Evolutionary conservation across 441 rosid genomes (phyloP).

Genomic region (Pelargonium australe): DNA sequence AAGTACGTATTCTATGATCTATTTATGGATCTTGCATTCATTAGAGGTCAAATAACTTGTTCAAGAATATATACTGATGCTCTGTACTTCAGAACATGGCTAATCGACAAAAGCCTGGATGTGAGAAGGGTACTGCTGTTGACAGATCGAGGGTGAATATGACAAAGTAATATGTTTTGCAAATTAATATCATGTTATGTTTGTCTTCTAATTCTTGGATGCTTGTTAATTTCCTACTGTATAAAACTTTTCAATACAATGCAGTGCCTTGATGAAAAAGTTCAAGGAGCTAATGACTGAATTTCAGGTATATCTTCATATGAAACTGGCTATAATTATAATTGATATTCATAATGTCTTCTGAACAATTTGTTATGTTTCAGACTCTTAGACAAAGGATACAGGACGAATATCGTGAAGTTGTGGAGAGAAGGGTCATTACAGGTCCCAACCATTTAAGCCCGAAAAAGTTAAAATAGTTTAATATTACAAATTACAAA

Average conservation of each 20-base stretch:
- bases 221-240: not conserved
- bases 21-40: not conserved
- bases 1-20: constrained; percentile 32
- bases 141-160: constrained; percentile 87
- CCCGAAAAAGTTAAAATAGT: constrained; percentile 7
- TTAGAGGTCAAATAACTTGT: not conserved
- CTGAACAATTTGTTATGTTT: constrained; percentile 22
- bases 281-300: constrained; percentile 73
- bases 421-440: constrained; percentile 77
- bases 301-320: constrained; percentile 54
- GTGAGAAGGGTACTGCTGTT: constrained; percentile 78
- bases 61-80: constrained; percentile 15
- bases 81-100: constrained; percentile 49
- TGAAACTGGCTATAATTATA: not conserved
- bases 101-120: constrained; percentile 79
- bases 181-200: not conserved
- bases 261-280: constrained; percentile 59
- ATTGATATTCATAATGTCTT: constrained; percentile 9
- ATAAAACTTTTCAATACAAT: constrained; percentile 9
- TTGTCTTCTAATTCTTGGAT: not conserved
- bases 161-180: constrained; percentile 40
- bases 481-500: not conserved
- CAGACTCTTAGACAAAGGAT: constrained; percentile 79
- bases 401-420: constrained; percentile 83
- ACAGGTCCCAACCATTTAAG: constrained; percentile 40